phyloP scores from a whole-genome alignment of 306 rosid species.

The Prunus mongolica region DNA sequence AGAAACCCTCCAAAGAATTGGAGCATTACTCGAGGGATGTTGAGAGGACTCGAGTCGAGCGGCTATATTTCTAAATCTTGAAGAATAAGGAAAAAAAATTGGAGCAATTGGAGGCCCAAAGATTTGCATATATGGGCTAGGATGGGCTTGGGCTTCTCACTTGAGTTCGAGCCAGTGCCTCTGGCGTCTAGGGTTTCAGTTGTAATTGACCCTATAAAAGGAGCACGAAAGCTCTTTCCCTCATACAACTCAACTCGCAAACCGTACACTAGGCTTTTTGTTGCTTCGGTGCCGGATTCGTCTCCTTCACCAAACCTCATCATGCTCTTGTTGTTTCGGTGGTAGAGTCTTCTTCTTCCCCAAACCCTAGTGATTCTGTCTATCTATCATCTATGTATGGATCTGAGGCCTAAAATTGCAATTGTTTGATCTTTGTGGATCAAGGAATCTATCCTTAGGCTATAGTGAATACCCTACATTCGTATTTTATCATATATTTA shows the following conservation, averaged over 20 bases:
- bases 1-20: too few relatives aligned
- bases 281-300: background rate
- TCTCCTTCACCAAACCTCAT: background rate
- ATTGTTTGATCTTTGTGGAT: background rate
- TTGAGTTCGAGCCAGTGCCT: background rate
- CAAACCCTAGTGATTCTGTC: background rate
- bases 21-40: too few relatives aligned
- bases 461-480: background rate
- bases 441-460: slow-evolving; percentile 28
- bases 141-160: background rate
- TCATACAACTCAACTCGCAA: background rate
- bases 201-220: background rate
- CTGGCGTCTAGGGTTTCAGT: background rate
- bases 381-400: background rate
- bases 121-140: too few relatives aligned
- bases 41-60: too few relatives aligned
- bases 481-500: background rate
- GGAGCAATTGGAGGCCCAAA: too few relatives aligned
- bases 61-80: too few relatives aligned
- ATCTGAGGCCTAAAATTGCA: slow-evolving; percentile 14
- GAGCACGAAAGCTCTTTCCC: background rate
- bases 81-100: too few relatives aligned
- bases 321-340: too few relatives aligned
- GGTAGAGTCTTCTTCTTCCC: background rate
- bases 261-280: background rate